Conservation (phyloP, 805 yeast genomes). For the Wickerhamomyces bisporus region DNA sequence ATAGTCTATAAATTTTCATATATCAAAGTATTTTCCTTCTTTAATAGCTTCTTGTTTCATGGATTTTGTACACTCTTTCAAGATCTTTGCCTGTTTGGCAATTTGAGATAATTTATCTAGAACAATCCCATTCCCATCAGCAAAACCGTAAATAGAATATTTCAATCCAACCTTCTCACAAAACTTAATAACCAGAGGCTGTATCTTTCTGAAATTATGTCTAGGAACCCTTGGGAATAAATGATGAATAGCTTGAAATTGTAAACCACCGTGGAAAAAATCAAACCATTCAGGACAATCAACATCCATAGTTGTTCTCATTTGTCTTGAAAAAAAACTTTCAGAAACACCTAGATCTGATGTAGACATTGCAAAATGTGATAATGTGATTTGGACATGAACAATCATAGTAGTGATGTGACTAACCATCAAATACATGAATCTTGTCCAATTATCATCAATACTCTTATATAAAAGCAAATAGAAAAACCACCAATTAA, state of each 20-base stretch:
- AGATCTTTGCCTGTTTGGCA: conserved; percentile 71
- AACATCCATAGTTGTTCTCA: conserved; percentile 92
- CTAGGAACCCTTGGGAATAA: conserved; percentile 86
- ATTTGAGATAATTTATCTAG: conserved; percentile 65
- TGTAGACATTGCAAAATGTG: conserved; percentile 93
- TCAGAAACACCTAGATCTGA: conserved; percentile 79
- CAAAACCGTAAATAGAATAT: conserved; percentile 82
- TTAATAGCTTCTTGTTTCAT: conserved; percentile 47
- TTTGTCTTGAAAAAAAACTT: conserved; percentile 71
- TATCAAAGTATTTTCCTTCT: conserved; percentile 21
- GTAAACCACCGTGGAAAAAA: conserved; percentile 87
- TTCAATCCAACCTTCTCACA: conserved; percentile 72
- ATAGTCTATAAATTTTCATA: too few species aligned
- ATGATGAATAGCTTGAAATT: conserved; percentile 88
- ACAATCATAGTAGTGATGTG: conserved; percentile 84
- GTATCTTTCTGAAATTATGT: conserved; percentile 76
- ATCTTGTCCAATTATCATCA: conserved; percentile 47
- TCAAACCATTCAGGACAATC: conserved; percentile 93
- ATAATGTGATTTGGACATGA: conserved; percentile 87
- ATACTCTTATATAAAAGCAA: conserved; percentile 46
- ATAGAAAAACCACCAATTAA: conserved; percentile 81
- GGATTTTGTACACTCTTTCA: conserved; percentile 66
- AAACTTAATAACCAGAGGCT: conserved; percentile 65
- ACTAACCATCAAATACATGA: conserved; percentile 61
- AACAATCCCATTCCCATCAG: conserved; percentile 69